A percentile compares a stretch with the other conserved stretches of the same genome.
phyloP scores from a whole-genome alignment of 768 basidiomycete species.

The Macrolepiota fuliginosa region DNA sequence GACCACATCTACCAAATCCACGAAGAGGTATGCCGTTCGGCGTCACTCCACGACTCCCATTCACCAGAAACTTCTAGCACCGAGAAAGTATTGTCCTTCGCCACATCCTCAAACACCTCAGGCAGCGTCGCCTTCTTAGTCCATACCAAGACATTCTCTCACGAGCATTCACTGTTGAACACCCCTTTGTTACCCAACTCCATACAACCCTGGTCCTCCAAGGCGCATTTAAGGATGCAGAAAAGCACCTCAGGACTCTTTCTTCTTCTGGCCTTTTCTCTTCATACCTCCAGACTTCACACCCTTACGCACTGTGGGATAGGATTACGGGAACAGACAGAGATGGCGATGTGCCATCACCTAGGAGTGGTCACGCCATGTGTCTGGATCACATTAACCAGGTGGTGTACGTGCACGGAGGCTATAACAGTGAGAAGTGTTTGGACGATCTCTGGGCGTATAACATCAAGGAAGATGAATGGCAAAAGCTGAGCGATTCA shows the following conservation, averaged over 20 bases:
- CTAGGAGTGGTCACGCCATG: constrained; percentile 81
- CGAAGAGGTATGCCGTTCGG: constrained; percentile 54
- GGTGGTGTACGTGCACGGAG: constrained; percentile 74
- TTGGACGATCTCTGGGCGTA: constrained; percentile 83
- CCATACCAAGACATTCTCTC: constrained; percentile 60
- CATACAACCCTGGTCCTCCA: constrained; percentile 63
- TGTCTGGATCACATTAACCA: constrained; percentile 66
- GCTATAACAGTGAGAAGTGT: constrained; percentile 71
- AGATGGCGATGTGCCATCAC: constrained; percentile 62
- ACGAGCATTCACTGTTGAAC: constrained; percentile 57
- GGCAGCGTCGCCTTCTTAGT: constrained; percentile 68
- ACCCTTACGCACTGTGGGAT: constrained; percentile 61
- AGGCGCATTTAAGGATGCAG: constrained; percentile 61
- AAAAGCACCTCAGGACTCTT: constrained; percentile 47
- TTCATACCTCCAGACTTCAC: constrained; percentile 52
- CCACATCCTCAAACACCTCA: constrained; percentile 73
- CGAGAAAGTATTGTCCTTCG: constrained; percentile 64
- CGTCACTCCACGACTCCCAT: background rate
- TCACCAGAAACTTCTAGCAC: constrained; percentile 39
- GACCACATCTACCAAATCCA: constrained; percentile 49
- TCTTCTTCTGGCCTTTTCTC: constrained; percentile 61
- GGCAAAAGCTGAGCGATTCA: constrained; percentile 56
- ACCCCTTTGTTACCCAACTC: constrained; percentile 66
- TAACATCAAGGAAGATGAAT: constrained; percentile 53
- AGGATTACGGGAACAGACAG: constrained; percentile 58